phyloP scores from a whole-genome alignment of 495 filamentous ascomycete species.

The Penicillium cinerascens region DNA sequence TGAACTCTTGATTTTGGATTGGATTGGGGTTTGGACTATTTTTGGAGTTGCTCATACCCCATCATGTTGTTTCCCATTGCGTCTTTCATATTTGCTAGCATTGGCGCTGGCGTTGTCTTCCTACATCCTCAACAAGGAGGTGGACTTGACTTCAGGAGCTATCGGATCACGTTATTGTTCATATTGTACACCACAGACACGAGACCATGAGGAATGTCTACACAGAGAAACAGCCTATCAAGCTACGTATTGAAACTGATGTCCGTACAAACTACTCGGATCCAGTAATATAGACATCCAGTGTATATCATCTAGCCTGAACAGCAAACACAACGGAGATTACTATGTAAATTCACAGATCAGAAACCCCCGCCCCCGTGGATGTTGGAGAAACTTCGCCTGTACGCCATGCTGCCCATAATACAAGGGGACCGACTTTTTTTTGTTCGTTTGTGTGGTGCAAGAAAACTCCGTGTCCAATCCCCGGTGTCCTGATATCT shows the following conservation, averaged over 20 bases:
- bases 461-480: slow-evolving; percentile 20
- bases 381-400: slow-evolving; percentile 34
- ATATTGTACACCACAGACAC: background rate
- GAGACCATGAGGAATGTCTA: background rate
- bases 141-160: background rate
- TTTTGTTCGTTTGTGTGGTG: slow-evolving; percentile 25
- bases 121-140: background rate
- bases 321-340: slow-evolving; percentile 15
- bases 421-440: slow-evolving; percentile 34
- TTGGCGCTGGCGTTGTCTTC: slow-evolving; percentile 17
- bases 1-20: background rate
- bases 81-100: slow-evolving; percentile 11
- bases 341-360: slow-evolving; percentile 29
- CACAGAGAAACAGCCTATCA: background rate
- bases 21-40: background rate
- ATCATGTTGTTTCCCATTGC: slow-evolving; percentile 5
- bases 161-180: background rate
- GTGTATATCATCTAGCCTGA: slow-evolving; percentile 22
- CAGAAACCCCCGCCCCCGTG: slow-evolving; percentile 25
- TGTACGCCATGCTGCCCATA: slow-evolving; percentile 48
- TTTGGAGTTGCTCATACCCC: slow-evolving; percentile 3
- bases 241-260: background rate
- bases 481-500: slow-evolving; percentile 7
- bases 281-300: slow-evolving; percentile 15
- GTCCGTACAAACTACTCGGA: background rate